phyloP scores from a whole-genome alignment of 805 yeast genomes.

The Candida parachauliodes region DNA sequence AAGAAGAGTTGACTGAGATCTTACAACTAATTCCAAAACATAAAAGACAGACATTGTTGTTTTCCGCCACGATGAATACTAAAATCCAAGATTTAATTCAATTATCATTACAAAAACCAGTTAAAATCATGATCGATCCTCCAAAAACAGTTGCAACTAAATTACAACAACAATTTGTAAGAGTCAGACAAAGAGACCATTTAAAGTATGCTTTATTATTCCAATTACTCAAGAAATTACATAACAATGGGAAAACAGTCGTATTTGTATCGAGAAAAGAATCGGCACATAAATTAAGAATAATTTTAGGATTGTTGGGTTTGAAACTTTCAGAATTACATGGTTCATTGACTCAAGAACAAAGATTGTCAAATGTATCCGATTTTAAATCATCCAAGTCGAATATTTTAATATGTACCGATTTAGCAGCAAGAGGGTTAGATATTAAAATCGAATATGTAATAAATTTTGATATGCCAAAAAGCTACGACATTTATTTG shows the following conservation, averaged over 20 bases:
- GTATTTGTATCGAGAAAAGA: constrained; percentile 92
- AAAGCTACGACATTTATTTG: constrained; percentile 81
- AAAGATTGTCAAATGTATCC: constrained; percentile 80
- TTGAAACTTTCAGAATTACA: constrained; percentile 76
- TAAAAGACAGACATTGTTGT: constrained; percentile 88
- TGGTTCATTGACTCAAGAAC: constrained; percentile 86
- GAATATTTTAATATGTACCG: constrained; percentile 91
- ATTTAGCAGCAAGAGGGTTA: constrained; percentile 97
- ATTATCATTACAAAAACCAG: constrained; percentile 85
- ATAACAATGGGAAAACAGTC: constrained; percentile 67
- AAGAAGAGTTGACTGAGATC: constrained; percentile 88
- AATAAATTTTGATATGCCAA: constrained; percentile 94
- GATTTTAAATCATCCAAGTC: constrained; percentile 79
- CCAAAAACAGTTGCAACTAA: constrained; percentile 94
- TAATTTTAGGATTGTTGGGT: constrained; percentile 71
- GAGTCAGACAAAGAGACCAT: constrained; percentile 85
- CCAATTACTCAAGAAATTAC: constrained; percentile 61
- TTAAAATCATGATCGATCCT: constrained; percentile 92
- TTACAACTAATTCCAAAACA: constrained; percentile 75
- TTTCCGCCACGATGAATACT: constrained; percentile 98
- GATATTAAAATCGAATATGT: constrained; percentile 97
- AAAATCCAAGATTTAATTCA: constrained; percentile 84
- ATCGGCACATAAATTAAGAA: constrained; percentile 80
- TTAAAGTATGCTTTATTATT: constrained; percentile 80
- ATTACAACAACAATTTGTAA: constrained; percentile 87